Conservation (phyloP, 192 early-diverging fungal species). For the Coemansia sp. region DNA sequence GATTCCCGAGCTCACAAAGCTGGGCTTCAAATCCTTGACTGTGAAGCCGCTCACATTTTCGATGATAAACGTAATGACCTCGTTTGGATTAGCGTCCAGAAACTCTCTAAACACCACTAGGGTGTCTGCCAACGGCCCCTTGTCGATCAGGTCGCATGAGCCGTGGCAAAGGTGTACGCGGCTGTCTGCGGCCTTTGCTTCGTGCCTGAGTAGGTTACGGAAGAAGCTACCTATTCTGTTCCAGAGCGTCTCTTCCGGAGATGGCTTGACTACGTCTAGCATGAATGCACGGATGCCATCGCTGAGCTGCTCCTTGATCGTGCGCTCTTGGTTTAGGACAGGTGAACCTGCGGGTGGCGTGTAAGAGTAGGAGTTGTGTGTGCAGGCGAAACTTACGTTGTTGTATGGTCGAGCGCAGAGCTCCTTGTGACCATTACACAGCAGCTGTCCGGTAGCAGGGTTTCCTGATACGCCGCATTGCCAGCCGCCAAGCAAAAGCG, state of each 20-base stretch:
- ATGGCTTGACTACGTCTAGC: conserved; percentile 57
- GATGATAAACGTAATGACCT: conserved; percentile 76
- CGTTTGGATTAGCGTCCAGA: conserved; percentile 66
- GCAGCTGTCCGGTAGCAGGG: not conserved
- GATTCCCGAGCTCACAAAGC: conserved; percentile 56
- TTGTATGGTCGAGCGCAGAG: conserved; percentile 66
- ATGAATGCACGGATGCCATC: conserved; percentile 77
- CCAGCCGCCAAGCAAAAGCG: not conserved
- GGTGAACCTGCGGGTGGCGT: conserved; percentile 32
- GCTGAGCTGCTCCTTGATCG: conserved; percentile 63
- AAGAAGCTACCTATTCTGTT: not conserved
- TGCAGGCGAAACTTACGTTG: conserved; percentile 63
- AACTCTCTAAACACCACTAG: conserved; percentile 58
- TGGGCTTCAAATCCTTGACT: conserved; percentile 51
- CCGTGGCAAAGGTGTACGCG: conserved; percentile 65
- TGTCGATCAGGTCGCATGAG: conserved; percentile 64
- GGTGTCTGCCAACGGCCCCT: conserved; percentile 55
- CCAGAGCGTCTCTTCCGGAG: not conserved
- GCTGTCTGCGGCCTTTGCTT: not conserved
- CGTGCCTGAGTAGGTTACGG: not conserved
- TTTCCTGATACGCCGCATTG: not conserved
- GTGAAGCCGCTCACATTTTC: conserved; percentile 60
- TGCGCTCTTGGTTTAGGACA: conserved; percentile 63
- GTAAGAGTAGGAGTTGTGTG: conserved; percentile 72
- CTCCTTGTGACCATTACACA: conserved; percentile 65